Percentiles rank a stretch among this genome's conserved stretches.
Conservation (phyloP, 2,329 filamentous ascomycete species). For the Xylariaceae sp. region DNA sequence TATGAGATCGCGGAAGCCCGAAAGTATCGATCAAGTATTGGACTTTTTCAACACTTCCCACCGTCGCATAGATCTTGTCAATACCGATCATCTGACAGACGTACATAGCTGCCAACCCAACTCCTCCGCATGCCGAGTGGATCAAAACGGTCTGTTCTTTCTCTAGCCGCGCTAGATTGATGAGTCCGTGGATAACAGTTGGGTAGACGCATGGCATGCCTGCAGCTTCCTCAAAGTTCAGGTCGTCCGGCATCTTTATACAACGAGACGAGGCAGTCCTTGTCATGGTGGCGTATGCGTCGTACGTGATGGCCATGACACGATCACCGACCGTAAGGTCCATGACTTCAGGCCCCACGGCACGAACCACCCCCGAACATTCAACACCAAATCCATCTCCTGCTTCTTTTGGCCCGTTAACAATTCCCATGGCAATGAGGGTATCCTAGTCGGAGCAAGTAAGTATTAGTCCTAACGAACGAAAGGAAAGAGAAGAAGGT, state of each 20-base stretch:
- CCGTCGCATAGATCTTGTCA: constrained; percentile 21
- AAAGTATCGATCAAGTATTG: constrained; percentile 13
- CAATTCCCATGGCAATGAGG: constrained; percentile 12
- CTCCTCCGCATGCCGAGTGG: constrained; percentile 25
- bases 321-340: constrained; percentile 18
- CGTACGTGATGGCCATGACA: constrained; percentile 10
- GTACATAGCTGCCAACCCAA: constrained; percentile 26
- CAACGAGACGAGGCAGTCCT: background rate
- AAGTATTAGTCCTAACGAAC: too few relatives aligned
- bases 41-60: constrained; percentile 17
- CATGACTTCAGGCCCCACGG: constrained; percentile 10
- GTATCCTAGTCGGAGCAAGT: too few relatives aligned
- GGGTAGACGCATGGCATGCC: constrained; percentile 23
- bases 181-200: constrained; percentile 20
- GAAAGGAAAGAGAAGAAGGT: too few relatives aligned
- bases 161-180: constrained; percentile 10
- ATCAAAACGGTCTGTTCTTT: constrained; percentile 24
- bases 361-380: constrained; percentile 12
- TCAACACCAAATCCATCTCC: constrained; percentile 23
- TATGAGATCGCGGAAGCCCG: constrained; percentile 1
- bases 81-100: constrained; percentile 18
- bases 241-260: constrained; percentile 18
- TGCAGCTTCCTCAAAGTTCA: constrained; percentile 26
- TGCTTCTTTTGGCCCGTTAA: constrained; percentile 1
- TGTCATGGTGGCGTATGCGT: constrained; percentile 1